Evolutionary conservation across 768 basidiomycete species (phyloP), one percentile per base, ranked within the genome.

Genomic region (Tricholomella constricta): DNA sequence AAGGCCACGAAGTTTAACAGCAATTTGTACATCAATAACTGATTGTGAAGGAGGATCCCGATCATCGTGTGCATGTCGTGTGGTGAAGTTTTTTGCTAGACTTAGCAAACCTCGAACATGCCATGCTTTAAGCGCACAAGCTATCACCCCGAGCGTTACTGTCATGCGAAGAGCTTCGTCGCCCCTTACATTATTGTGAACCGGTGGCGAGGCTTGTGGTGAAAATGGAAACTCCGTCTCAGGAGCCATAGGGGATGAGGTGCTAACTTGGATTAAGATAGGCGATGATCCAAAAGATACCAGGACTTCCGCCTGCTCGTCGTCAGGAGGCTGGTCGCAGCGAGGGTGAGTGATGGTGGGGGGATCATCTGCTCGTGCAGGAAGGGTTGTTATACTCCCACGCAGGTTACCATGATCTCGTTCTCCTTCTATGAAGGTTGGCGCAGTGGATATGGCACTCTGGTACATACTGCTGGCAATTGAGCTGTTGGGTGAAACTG

Each of bases 391-490:
- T 12, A 56, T 59, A 25, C 37, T 51, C 34, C 44, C 35, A 44
- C 29, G 34, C 43, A 26, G 20, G 11, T 4, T 15, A 20, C 4
- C 4, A 32, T 19, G 14, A 32, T 42, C 32, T 22, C 27, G 29
- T 19, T 6, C 54, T 47, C 29, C 32, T 41, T 52, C 45, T 8
- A 19, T 47, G 29, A 34, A 47, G 17, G 52, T 23, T 6, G 59
- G 49, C n/a, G 55, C 38, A 29, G 54, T 57, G 9, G 86, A 86
- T 19, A 88, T 58, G 4, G 87, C 87, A 59, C 90, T 93, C 59
- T 88, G 80, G 65, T 92, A 94, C 78, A 93, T 82, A 69, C 85
- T 91, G 59, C 82, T 82, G 5, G 77, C 68, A 43, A 78, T 69
- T 17, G 85, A 84, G 34, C 66, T 70, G 43, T 72, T 59, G 15